These are phyloP conservation scores for Gynandropsis gynandra DNA, from an alignment of 345 rosid species.

Conservation along the genomic window DNA sequence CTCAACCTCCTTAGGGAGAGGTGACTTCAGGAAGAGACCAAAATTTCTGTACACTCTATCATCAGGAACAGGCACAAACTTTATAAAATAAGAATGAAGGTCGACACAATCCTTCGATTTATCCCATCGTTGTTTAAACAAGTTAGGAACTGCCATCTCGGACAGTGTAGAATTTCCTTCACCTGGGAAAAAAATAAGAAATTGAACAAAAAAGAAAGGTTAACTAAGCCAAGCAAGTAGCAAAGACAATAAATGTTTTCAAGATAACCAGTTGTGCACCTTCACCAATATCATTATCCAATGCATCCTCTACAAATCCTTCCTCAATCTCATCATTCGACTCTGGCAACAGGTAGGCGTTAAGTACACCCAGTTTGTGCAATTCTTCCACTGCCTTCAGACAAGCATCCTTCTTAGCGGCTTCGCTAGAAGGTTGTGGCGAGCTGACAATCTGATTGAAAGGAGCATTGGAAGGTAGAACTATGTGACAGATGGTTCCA, in stretches of 20 bases:
- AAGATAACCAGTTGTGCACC: conserved; percentile 37
- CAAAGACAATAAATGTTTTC: conserved; percentile 9
- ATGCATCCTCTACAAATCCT: conserved; percentile 25
- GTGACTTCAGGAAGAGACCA: conserved; percentile 66
- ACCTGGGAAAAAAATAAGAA: conserved; percentile 28
- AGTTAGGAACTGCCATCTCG: conserved; percentile 70
- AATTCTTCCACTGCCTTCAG: conserved; percentile 70
- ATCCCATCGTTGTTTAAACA: conserved; percentile 54
- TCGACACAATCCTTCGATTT: conserved; percentile 25
- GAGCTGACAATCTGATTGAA: conserved; percentile 45
- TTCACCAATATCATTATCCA: conserved; percentile 35
- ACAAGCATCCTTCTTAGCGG: conserved; percentile 80
- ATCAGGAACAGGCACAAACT: conserved; percentile 57
- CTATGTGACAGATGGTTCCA: conserved; percentile 67
- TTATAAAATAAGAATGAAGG: conserved; percentile 49
- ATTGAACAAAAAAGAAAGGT: not conserved
- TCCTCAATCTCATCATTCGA: conserved; percentile 36
- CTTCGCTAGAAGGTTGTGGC: conserved; percentile 56
- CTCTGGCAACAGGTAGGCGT: conserved; percentile 54
- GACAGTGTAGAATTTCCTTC: conserved; percentile 51
- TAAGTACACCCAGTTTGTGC: conserved; percentile 74
- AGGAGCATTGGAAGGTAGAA: conserved; percentile 85
- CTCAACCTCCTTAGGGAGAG: conserved; percentile 78
- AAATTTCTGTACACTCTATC: conserved; percentile 74
- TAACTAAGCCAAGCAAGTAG: conserved; percentile 6